Evolutionary conservation across 2,329 filamentous ascomycete genomes (phyloP).

Genomic region (Nemania sp.): DNA sequence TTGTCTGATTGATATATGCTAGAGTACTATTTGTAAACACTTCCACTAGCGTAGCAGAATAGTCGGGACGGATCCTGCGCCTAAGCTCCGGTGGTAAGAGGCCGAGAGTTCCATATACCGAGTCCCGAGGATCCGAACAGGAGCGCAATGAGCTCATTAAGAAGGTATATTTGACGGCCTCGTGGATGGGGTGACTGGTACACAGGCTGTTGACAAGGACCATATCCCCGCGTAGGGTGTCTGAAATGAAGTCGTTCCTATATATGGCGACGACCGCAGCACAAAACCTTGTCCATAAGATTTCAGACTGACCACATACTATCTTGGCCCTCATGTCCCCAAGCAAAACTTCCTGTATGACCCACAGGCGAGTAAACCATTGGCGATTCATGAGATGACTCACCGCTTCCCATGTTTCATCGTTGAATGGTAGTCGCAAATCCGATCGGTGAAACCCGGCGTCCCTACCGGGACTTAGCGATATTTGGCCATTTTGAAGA

Average conservation of each 20-base stretch:
- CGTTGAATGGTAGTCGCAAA: neutral
- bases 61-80: slow-evolving; percentile 1
- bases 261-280: neutral
- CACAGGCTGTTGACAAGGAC: neutral
- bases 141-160: neutral
- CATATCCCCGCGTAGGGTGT: neutral
- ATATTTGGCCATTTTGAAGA: neutral
- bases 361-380: slow-evolving; percentile 8
- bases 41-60: neutral
- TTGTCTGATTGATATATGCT: neutral
- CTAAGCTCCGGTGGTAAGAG: neutral
- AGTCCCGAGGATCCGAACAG: neutral
- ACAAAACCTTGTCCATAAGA: neutral
- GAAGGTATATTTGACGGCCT: neutral
- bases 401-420: slow-evolving; percentile 2
- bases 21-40: neutral
- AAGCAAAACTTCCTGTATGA: neutral
- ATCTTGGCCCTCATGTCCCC: slow-evolving; percentile 2
- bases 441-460: slow-evolving; percentile 3
- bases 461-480: neutral
- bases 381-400: neutral
- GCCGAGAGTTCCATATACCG: neutral
- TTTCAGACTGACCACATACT: neutral
- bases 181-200: neutral
- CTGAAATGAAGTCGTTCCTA: neutral